These are phyloP conservation scores for Aspergillus awamori DNA, from an alignment of 2,329 filamentous ascomycete species.

Conservation along the genomic window DNA sequence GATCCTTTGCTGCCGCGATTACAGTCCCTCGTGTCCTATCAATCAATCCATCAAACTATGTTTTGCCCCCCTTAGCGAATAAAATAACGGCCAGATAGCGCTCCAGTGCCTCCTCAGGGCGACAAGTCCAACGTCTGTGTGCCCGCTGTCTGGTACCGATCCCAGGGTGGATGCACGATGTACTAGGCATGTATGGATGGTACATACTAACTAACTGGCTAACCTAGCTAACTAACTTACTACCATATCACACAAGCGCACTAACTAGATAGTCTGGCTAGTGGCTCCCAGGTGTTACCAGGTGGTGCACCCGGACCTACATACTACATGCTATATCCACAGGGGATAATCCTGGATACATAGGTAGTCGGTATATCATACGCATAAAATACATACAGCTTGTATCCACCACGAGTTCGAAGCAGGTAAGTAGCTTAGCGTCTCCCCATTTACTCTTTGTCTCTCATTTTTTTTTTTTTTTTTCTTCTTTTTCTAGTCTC, in stretches of 20 bases:
- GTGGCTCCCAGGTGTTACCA: conserved; percentile 1
- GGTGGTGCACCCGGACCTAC: neutral
- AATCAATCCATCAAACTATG: neutral
- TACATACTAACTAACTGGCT: neutral
- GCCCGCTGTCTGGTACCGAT: neutral
- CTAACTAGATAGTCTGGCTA: neutral
- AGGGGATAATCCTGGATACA: neutral
- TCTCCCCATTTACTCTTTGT: neutral
- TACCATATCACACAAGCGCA: neutral
- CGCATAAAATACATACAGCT: neutral
- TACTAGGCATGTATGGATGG: neutral
- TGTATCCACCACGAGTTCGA: conserved; percentile 7
- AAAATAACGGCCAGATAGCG: neutral
- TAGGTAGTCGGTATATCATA: neutral
- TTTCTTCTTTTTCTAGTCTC: neutral
- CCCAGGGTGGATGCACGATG: conserved; percentile 3
- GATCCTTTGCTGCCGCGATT: neutral
- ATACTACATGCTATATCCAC: neutral
- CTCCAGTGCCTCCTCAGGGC: neutral
- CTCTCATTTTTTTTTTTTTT: neutral
- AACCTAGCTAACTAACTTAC: conserved; percentile 1
- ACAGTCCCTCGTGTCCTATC: neutral
- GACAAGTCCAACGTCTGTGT: neutral
- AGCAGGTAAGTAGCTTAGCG: conserved; percentile 6
- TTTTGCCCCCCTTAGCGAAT: neutral